Percentiles rank a stretch among this genome's conserved stretches.
phyloP scores from a whole-genome alignment of 257 asterid species.

The Gentiana dahurica region DNA sequence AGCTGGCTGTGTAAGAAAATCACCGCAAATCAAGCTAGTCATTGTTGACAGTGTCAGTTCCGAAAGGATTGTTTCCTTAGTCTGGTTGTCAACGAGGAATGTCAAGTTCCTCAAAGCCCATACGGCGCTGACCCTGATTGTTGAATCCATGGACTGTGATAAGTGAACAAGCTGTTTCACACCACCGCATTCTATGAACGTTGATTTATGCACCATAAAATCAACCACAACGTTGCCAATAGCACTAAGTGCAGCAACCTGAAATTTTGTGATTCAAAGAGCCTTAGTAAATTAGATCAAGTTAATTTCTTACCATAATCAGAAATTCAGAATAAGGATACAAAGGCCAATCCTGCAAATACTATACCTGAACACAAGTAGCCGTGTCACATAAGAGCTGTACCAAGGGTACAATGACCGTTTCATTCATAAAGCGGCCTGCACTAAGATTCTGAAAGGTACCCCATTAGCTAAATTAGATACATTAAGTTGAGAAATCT shows the following conservation, averaged over 20 bases:
- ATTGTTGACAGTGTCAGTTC: slow-evolving; percentile 57
- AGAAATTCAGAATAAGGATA: no score
- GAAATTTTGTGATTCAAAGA: slow-evolving; percentile 11
- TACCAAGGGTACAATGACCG: slow-evolving; percentile 49
- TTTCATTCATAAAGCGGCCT: slow-evolving; percentile 66
- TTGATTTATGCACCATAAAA: slow-evolving; percentile 48
- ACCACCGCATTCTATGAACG: slow-evolving; percentile 65
- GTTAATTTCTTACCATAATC: no score
- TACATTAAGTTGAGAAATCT: slow-evolving; percentile 4
- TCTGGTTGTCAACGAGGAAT: slow-evolving; percentile 54
- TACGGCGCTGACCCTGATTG: slow-evolving; percentile 50
- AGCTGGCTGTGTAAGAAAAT: slow-evolving; percentile 6
- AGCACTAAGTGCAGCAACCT: slow-evolving; percentile 87
- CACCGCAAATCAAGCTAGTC: slow-evolving; percentile 73
- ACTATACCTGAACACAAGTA: slow-evolving; percentile 59
- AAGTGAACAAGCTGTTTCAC: slow-evolving; percentile 74
- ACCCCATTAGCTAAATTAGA: slow-evolving; percentile 23
- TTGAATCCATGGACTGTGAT: slow-evolving; percentile 79
- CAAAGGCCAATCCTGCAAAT: background rate
- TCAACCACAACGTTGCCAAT: slow-evolving; percentile 70
- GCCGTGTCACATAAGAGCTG: slow-evolving; percentile 57
- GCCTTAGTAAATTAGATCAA: no score
- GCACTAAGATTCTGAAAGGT: slow-evolving; percentile 71
- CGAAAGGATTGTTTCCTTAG: slow-evolving; percentile 70
- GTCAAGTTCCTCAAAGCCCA: slow-evolving; percentile 76